These are phyloP conservation scores for Panaeolus papilionaceus DNA, from an alignment of 768 basidiomycete species.

Conservation along the genomic window DNA sequence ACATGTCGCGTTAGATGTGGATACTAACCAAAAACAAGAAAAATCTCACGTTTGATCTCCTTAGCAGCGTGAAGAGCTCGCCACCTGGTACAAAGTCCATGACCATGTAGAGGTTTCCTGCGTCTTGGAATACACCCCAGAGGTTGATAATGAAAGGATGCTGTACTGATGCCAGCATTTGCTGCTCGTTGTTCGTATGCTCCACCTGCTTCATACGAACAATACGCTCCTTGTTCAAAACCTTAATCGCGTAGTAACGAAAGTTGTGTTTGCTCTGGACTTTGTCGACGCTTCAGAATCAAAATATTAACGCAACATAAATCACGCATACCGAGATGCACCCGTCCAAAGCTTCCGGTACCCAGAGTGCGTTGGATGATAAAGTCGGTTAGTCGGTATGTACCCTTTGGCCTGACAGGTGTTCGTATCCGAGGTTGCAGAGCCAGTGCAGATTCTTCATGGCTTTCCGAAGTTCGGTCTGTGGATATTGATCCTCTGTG, in stretches of 20 bases:
- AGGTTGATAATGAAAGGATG: slow-evolving; percentile 96
- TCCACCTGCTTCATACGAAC: slow-evolving; percentile 94
- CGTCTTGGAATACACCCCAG: slow-evolving; percentile 95
- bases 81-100: slow-evolving; percentile 98
- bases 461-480: slow-evolving; percentile 59
- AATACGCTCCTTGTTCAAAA: slow-evolving; percentile 91
- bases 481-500: slow-evolving; percentile 75
- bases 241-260: slow-evolving; percentile 97
- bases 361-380: slow-evolving; percentile 85
- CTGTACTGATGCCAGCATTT: slow-evolving; percentile 82
- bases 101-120: slow-evolving; percentile 95
- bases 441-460: slow-evolving; percentile 28
- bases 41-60: slow-evolving; percentile 81
- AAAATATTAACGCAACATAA: slow-evolving; percentile 16
- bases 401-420: slow-evolving; percentile 57
- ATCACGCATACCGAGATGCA: slow-evolving; percentile 74
- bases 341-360: slow-evolving; percentile 97
- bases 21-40: slow-evolving; percentile 22
- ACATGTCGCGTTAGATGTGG: slow-evolving; percentile 24
- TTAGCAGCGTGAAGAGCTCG: slow-evolving; percentile 92
- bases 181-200: slow-evolving; percentile 95
- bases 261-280: slow-evolving; percentile 92
- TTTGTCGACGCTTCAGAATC: slow-evolving; percentile 35
- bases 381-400: slow-evolving; percentile 78
- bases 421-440: slow-evolving; percentile 28